Conservation (phyloP, 768 basidiomycete genomes). For the Psilocybe sp. region DNA sequence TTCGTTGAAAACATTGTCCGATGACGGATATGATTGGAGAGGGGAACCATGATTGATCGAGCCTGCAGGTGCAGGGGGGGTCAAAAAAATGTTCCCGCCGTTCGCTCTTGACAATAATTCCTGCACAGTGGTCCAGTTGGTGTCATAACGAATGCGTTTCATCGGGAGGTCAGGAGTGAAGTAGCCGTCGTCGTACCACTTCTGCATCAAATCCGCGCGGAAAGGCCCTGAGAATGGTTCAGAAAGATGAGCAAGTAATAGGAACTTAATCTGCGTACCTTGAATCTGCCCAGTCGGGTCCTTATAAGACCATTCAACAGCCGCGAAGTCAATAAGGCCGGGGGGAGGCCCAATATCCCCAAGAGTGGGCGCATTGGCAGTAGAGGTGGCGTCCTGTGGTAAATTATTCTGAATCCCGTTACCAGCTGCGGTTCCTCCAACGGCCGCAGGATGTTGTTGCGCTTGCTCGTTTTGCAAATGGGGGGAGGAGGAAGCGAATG, state of each 20-base stretch:
- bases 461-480: slow-evolving; percentile 12
- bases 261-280: slow-evolving; percentile 44
- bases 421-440: neutral
- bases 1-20: slow-evolving; percentile 36
- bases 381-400: slow-evolving; percentile 3
- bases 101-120: slow-evolving; percentile 51
- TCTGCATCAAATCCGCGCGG: slow-evolving; percentile 86
- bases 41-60: slow-evolving; percentile 52
- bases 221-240: slow-evolving; percentile 67
- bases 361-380: slow-evolving; percentile 2
- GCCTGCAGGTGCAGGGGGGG: slow-evolving; percentile 50
- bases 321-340: slow-evolving; percentile 50
- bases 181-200: slow-evolving; percentile 90
- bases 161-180: slow-evolving; percentile 81
- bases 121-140: slow-evolving; percentile 64
- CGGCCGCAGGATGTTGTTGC: slow-evolving; percentile 3
- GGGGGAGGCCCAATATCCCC: slow-evolving; percentile 34
- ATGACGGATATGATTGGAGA: slow-evolving; percentile 33
- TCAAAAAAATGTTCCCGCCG: slow-evolving; percentile 62
- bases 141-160: slow-evolving; percentile 73
- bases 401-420: neutral
- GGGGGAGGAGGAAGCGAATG: slow-evolving; percentile 13
- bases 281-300: slow-evolving; percentile 91
- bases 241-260: slow-evolving; percentile 1
- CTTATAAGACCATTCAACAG: slow-evolving; percentile 86